Evolutionary conservation across 345 rosid genomes (phyloP), one percentile per base, ranked within the genome.

Genomic region (Eucalyptus polybractea): DNA sequence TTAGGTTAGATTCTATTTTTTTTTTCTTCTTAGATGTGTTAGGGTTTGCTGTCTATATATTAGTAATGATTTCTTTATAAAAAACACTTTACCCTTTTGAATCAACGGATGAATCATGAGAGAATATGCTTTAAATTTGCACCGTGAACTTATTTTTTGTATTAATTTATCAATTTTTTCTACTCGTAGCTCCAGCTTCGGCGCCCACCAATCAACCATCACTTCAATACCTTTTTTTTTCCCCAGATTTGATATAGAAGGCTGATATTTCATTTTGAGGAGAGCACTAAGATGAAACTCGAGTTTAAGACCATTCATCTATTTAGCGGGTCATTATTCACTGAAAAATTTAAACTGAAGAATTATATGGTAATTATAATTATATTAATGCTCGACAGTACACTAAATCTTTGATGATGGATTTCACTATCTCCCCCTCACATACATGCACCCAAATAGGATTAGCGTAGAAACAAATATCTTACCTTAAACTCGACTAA

Each of bases 391-490:
- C 81, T 33, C 25, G 8, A 21, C 5, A 10, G 4, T 13, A 37
- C 14, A 21, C 14, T 37, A 37, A 12, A 37, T 72, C 14, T 76
- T 33, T 1, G 45, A 37, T 3, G 22, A 67, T 67, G 80, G 27
- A 72, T 13, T 10, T 40, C 8, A 1, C 7, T 6, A 22, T 76
- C 83, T 21, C 8, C 83, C 44, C 83, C 3, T 72, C 27, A 10
- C 3, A 10, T 10, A 40, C 22, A 6, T 60, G 13, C 15, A 6
- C 15, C 9, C 0, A 19, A 10, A 37, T 6, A 6, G 5, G 9
- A 37, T 19, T 21, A 37, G 8, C 0, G 5, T 21, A 21, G 12
- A 6, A 10, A 4, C 1, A 7, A 76, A 19, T 16, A 17, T 42
- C 7, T 37, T 33, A 69, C 22, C 13, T 21, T 7, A 40, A 21